Conservation (phyloP, 2,329 filamentous ascomycete species). For the Ramularia collo-cygni region DNA sequence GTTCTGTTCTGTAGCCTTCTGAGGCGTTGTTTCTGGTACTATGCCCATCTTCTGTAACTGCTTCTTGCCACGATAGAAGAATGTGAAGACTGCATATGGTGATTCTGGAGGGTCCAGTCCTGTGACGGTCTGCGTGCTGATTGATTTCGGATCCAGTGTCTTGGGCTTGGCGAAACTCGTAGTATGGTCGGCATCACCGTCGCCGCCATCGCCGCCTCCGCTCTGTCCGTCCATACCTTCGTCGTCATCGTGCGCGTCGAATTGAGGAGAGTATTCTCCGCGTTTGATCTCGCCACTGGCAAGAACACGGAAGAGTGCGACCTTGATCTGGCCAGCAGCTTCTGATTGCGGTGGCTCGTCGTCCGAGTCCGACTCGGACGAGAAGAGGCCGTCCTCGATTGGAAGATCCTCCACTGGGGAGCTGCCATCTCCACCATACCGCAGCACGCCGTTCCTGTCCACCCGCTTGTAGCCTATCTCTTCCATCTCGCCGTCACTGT, state of each 20-base stretch:
- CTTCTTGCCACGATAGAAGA: slow-evolving; percentile 91
- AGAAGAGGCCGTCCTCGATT: slow-evolving; percentile 59
- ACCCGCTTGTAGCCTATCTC: slow-evolving; percentile 31
- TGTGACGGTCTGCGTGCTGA: slow-evolving; percentile 98
- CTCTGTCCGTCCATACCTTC: slow-evolving; percentile 52
- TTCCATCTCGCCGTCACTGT: slow-evolving; percentile 43
- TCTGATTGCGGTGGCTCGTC: slow-evolving; percentile 84
- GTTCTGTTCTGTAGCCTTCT: slow-evolving; percentile 52
- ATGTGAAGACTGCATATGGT: slow-evolving; percentile 94
- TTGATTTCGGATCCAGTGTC: slow-evolving; percentile 89
- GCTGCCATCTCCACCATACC: slow-evolving; percentile 71
- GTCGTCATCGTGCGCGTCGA: slow-evolving; percentile 92
- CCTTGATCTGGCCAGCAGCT: slow-evolving; percentile 95
- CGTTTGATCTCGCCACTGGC: slow-evolving; percentile 96
- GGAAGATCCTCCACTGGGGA: slow-evolving; percentile 65
- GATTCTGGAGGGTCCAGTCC: slow-evolving; percentile 94
- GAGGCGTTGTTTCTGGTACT: slow-evolving; percentile 54
- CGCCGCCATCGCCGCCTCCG: slow-evolving; percentile 57
- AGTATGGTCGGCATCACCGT: slow-evolving; percentile 87
- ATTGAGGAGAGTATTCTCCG: slow-evolving; percentile 95
- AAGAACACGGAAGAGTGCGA: slow-evolving; percentile 89
- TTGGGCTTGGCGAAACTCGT: slow-evolving; percentile 97
- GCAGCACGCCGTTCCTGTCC: slow-evolving; percentile 54
- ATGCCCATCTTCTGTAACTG: slow-evolving; percentile 98
- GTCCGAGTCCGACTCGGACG: slow-evolving; percentile 62